Evolutionary conservation across 2,329 filamentous ascomycete species (phyloP).

Genomic region (Ilyonectria sp.): DNA sequence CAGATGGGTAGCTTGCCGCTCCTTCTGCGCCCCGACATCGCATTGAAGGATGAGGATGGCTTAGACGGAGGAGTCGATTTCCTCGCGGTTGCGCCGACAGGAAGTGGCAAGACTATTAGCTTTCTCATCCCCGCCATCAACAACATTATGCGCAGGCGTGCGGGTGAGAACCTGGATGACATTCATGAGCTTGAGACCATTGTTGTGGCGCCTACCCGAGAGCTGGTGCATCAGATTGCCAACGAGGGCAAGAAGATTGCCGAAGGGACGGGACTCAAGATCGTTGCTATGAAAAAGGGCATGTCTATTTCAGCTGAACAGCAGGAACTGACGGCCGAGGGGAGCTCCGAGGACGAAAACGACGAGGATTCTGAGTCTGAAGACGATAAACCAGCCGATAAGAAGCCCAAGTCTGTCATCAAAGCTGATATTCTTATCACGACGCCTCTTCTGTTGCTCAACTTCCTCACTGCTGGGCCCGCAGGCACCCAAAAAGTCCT

Average conservation of each 20-base stretch:
- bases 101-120: conserved; percentile 95
- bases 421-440: conserved; percentile 60
- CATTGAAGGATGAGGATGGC: conserved; percentile 58
- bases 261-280: conserved; percentile 81
- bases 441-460: conserved; percentile 76
- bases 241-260: conserved; percentile 90
- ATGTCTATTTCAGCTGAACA: conserved; percentile 76
- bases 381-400: conserved; percentile 44
- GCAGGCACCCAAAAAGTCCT: conserved; percentile 66
- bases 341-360: conserved; percentile 59
- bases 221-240: conserved; percentile 84
- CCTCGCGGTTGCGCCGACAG: conserved; percentile 91
- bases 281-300: conserved; percentile 88
- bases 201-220: conserved; percentile 84
- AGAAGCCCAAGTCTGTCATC: conserved; percentile 48
- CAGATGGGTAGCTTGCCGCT: conserved; percentile 90
- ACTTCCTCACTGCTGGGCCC: conserved; percentile 72
- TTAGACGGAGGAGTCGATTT: conserved; percentile 74
- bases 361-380: conserved; percentile 58
- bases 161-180: conserved; percentile 57
- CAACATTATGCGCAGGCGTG: conserved; percentile 73
- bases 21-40: conserved; percentile 72
- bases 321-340: conserved; percentile 53
- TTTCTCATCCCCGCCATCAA: conserved; percentile 92
- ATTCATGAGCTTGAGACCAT: conserved; percentile 73